Evolutionary conservation across 2,329 filamentous ascomycete species (phyloP).

Genomic region (Cercospora zeae-maydis): DNA sequence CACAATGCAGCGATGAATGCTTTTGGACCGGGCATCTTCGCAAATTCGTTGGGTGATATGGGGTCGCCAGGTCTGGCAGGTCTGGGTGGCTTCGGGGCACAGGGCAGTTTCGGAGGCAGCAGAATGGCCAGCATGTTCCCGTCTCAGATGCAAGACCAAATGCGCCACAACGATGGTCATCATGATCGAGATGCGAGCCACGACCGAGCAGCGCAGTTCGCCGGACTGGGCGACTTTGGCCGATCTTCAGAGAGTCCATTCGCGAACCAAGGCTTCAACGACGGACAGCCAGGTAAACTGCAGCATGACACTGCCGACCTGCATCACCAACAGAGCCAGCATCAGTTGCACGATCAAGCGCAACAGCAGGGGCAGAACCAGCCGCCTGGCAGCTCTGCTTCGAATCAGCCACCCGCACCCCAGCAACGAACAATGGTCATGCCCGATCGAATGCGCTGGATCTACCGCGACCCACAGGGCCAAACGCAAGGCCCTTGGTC

Average conservation of each 20-base stretch:
- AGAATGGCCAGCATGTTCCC: slow-evolving; percentile 73
- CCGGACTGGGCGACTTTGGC: slow-evolving; percentile 25
- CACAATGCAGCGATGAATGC: slow-evolving; percentile 52
- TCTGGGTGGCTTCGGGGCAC: slow-evolving; percentile 65
- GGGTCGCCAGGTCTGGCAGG: slow-evolving; percentile 70
- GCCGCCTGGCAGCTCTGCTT: slow-evolving; percentile 49
- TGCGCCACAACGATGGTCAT: slow-evolving; percentile 55
- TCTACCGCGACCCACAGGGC: slow-evolving; percentile 92
- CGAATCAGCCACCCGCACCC: slow-evolving; percentile 63
- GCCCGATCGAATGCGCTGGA: slow-evolving; percentile 98
- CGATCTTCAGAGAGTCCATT: slow-evolving; percentile 58
- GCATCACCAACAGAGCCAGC: slow-evolving; percentile 21
- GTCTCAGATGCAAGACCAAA: slow-evolving; percentile 82
- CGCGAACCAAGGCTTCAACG: slow-evolving; percentile 25
- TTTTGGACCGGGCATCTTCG: slow-evolving; percentile 59
- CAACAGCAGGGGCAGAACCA: slow-evolving; percentile 23
- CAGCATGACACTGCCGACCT: slow-evolving; percentile 22
- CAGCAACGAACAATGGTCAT: slow-evolving; percentile 93
- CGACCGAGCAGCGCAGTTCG: slow-evolving; percentile 44
- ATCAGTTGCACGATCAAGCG: slow-evolving; percentile 19
- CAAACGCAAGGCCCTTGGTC: slow-evolving; percentile 92
- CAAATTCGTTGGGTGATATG: slow-evolving; percentile 71
- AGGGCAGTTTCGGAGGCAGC: slow-evolving; percentile 46
- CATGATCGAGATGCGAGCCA: slow-evolving; percentile 48
- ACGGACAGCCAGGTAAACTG: slow-evolving; percentile 14